A percentile compares a stretch with the other conserved stretches of the same genome.
phyloP scores from a whole-genome alignment of 2,329 filamentous ascomycete species.

The Cordyceps militaris region DNA sequence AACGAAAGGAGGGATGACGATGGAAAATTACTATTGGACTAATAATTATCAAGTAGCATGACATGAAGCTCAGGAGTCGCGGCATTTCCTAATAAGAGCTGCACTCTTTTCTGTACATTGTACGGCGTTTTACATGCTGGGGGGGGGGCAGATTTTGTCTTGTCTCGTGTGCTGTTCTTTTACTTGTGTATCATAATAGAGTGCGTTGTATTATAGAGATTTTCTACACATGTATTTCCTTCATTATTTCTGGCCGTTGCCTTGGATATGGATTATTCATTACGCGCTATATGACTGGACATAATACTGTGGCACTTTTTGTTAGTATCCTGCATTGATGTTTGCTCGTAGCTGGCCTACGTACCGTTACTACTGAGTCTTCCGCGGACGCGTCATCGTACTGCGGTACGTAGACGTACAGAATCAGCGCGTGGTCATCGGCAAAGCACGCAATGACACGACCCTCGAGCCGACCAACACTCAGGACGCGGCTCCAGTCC shows the following conservation, averaged over 20 bases:
- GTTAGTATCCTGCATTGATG: constrained; percentile 18
- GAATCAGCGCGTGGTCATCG: constrained; percentile 70
- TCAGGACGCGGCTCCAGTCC: constrained; percentile 92
- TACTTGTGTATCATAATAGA: constrained; percentile 7
- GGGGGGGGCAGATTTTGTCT: neutral
- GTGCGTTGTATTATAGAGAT: constrained; percentile 11
- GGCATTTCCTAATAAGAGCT: neutral
- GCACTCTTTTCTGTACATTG: neutral
- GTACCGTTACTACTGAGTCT: constrained; percentile 69
- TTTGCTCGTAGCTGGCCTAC: constrained; percentile 19
- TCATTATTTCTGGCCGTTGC: neutral
- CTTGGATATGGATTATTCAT: neutral
- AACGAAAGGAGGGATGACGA: neutral
- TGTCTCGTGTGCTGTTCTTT: neutral
- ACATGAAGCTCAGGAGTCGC: neutral
- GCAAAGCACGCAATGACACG: constrained; percentile 89
- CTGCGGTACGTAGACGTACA: constrained; percentile 74
- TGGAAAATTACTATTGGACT: neutral
- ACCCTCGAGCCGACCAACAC: constrained; percentile 81
- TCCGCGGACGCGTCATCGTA: constrained; percentile 59
- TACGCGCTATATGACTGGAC: constrained; percentile 35
- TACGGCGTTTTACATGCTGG: constrained; percentile 5
- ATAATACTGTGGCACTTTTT: constrained; percentile 28
- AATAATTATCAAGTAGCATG: neutral
- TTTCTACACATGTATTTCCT: constrained; percentile 10